These are phyloP conservation scores for Skeletonema grethae DNA, from an alignment of 108 stramenopile genomes.

Conservation along the genomic window DNA sequence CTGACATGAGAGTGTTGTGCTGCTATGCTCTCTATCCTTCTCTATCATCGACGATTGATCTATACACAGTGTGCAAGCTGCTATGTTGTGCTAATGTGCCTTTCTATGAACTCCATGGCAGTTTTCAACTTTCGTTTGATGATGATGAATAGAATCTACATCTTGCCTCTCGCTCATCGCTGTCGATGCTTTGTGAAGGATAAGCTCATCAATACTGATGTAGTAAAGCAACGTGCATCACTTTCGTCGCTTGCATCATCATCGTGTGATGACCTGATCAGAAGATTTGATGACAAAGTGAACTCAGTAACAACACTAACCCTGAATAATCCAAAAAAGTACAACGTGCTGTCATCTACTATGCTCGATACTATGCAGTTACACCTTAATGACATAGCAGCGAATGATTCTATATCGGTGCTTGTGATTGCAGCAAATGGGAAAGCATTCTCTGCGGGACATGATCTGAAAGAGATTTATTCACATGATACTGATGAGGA, in stretches of 20 bases:
- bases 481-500: conserved; percentile 17
- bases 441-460: conserved; percentile 68
- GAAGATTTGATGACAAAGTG: conserved; percentile 13
- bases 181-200: background rate
- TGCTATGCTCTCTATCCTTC: no score
- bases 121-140: no score
- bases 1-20: no score
- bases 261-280: conserved; percentile 6
- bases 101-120: no score
- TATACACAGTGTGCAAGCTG: no score
- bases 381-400: conserved; percentile 40
- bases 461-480: conserved; percentile 68
- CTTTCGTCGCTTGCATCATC: background rate
- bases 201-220: no score
- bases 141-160: background rate
- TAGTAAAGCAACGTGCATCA: background rate
- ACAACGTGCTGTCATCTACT: conserved; percentile 46
- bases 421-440: conserved; percentile 53
- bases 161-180: background rate
- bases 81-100: no score
- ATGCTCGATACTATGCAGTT: conserved; percentile 47
- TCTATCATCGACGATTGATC: no score
- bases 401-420: conserved; percentile 30
- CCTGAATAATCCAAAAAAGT: conserved; percentile 50
- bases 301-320: conserved; percentile 42